Base-by-base conservation (phyloP, 78 protist species). In the Trichosphaerium sp. region DNA sequence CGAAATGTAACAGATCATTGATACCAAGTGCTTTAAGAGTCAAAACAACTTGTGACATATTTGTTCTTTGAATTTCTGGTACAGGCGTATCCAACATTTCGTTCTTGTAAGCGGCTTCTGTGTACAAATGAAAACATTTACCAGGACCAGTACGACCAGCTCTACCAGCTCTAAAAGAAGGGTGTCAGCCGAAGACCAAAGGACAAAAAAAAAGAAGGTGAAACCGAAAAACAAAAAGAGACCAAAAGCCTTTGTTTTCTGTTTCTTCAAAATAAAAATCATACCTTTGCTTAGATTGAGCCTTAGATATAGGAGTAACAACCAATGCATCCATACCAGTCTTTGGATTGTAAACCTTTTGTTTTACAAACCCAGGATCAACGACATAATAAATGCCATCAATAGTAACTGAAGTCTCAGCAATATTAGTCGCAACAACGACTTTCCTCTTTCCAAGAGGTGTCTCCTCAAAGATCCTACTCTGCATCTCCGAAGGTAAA, bases 61-160 rank as follows among this genome's bases (percentile, higher is more conserved):
- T 96, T 28, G 99, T 91, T 31, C 99, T 84, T 74, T 97, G 99
- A 55, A 97, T 95, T 51, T 97, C 99, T 18, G 99, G 99, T 23
- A 94, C 90, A 1, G 73, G 73, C 41, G 83, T 65, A 4, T 78
- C 78, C 23, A 89, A 84, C 98, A 97, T 91, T 56, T 97, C 99
- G 40, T 82, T 78, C 32, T 87, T 69, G 90, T 57, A 97, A 2
- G 98, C 97, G 1, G 44, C 18, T 65, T 95, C 99, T 2, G 99
- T 97, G 94, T 96, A 97, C 42, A 97, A 75, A 1, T 99, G 93
- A 67, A 76, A 94, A 83, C 98, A 95, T 65, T 92, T 87, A 42
- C 99, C 99, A 1, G 99, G 99, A 2, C 97, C 98, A 0, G 96
- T 92, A 32, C 98, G 82, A 12, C 96, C 97, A 0, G 88, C 89